These are phyloP conservation scores for Verticillium zaregamsianum DNA, from an alignment of 2,329 filamentous ascomycete species.

Conservation along the genomic window DNA sequence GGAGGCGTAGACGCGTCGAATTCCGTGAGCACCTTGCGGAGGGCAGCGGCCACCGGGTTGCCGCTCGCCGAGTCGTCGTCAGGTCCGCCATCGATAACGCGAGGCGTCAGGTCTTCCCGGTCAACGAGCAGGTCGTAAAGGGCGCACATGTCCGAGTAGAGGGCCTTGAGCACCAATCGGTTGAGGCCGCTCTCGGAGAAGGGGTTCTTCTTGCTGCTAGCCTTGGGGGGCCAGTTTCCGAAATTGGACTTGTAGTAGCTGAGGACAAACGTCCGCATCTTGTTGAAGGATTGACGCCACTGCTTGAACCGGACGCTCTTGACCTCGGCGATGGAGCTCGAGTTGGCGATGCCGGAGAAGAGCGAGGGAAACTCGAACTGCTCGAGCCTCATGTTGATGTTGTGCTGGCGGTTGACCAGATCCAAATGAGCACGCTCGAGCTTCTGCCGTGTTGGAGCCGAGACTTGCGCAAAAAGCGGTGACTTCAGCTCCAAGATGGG, in stretches of 20 bases:
- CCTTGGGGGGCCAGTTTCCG: slow-evolving; percentile 83
- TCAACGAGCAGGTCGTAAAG: slow-evolving; percentile 89
- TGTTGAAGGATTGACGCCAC: slow-evolving; percentile 73
- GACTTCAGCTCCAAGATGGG: slow-evolving; percentile 64
- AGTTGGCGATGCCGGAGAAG: slow-evolving; percentile 83
- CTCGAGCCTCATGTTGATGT: slow-evolving; percentile 68
- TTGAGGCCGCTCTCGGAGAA: slow-evolving; percentile 86
- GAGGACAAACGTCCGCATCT: slow-evolving; percentile 70
- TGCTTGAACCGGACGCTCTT: slow-evolving; percentile 77
- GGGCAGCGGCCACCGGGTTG: slow-evolving; percentile 61
- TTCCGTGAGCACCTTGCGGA: slow-evolving; percentile 78
- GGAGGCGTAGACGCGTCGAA: slow-evolving; percentile 87
- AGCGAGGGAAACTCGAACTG: slow-evolving; percentile 89
- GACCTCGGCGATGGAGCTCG: slow-evolving; percentile 71
- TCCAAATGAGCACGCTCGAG: slow-evolving; percentile 80
- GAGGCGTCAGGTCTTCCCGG: slow-evolving; percentile 70
- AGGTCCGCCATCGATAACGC: slow-evolving; percentile 63
- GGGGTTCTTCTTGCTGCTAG: slow-evolving; percentile 84
- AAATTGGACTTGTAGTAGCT: slow-evolving; percentile 59
- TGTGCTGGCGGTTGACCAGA: slow-evolving; percentile 66
- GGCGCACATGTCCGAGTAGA: slow-evolving; percentile 82
- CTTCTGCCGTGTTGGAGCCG: slow-evolving; percentile 67
- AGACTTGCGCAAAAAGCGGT: slow-evolving; percentile 67
- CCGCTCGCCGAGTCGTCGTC: slow-evolving; percentile 42
- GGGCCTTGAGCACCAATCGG: slow-evolving; percentile 70